A percentile compares a stretch with the other conserved stretches of the same genome.
Evolutionary conservation across 1,284 basidiomycete species (phyloP).

Genomic region (Retiboletus flavoniger): DNA sequence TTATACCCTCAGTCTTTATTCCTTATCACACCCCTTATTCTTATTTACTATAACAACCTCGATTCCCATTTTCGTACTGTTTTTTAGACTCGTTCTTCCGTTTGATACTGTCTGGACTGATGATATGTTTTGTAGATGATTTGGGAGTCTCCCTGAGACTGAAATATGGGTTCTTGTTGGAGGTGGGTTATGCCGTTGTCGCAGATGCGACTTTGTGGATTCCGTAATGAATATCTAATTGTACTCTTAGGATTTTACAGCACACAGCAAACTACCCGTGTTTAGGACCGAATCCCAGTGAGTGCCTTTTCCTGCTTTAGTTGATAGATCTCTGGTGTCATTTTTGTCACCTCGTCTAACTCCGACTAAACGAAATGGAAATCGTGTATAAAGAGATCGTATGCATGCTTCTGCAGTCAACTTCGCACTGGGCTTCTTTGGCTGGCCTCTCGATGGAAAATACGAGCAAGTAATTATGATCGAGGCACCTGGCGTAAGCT

Average conservation of each 20-base stretch:
- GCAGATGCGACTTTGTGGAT: neutral
- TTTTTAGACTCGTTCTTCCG: neutral
- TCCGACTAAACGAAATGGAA: neutral
- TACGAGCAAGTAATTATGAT: constrained; percentile 82
- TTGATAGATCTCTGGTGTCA: neutral
- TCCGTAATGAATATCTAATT: neutral
- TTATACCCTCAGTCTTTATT: neutral
- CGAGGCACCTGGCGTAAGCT: constrained; percentile 59
- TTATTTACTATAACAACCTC: neutral
- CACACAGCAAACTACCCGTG: constrained; percentile 68
- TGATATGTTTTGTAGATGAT: constrained; percentile 46
- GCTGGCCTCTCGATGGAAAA: constrained; percentile 73
- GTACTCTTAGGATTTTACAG: constrained; percentile 65
- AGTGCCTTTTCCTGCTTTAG: constrained; percentile 21
- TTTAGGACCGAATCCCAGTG: constrained; percentile 88
- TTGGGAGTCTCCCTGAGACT: constrained; percentile 70
- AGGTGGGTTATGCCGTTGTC: constrained; percentile 39
- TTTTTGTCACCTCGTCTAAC: neutral
- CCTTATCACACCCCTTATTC: neutral
- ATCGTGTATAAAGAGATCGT: constrained; percentile 52
- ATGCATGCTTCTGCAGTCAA: constrained; percentile 83
- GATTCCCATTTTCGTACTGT: neutral
- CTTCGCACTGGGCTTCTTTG: constrained; percentile 87
- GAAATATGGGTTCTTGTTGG: constrained; percentile 78
- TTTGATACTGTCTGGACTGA: neutral